Evolutionary conservation across 2,329 filamentous ascomycete species (phyloP).

Genomic region (Fusarium compactum): DNA sequence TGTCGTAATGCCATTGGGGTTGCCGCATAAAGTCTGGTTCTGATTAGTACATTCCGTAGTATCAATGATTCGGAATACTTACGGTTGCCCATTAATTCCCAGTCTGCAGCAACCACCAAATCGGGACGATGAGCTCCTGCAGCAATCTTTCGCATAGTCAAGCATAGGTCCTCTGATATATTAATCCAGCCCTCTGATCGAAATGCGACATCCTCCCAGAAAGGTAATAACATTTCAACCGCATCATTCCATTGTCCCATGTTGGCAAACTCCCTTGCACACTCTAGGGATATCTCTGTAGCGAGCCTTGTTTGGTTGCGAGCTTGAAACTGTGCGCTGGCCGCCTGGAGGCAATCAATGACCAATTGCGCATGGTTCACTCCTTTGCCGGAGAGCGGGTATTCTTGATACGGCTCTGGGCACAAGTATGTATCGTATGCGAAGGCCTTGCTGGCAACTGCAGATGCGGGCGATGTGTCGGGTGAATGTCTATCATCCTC

Average conservation of each 20-base stretch:
- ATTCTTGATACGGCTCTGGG: slow-evolving; percentile 71
- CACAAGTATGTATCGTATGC: slow-evolving; percentile 76
- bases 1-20: slow-evolving; percentile 71
- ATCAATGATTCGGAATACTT: slow-evolving; percentile 46
- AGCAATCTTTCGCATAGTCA: slow-evolving; percentile 70
- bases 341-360: slow-evolving; percentile 63
- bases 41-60: slow-evolving; percentile 13
- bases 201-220: slow-evolving; percentile 70
- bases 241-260: slow-evolving; percentile 65
- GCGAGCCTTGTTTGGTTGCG: slow-evolving; percentile 65
- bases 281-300: slow-evolving; percentile 69
- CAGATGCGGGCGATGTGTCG: slow-evolving; percentile 60
- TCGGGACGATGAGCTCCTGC: slow-evolving; percentile 64
- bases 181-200: slow-evolving; percentile 70
- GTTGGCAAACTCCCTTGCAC: slow-evolving; percentile 66
- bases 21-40: slow-evolving; percentile 64
- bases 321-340: slow-evolving; percentile 65
- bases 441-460: slow-evolving; percentile 63
- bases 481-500: slow-evolving; percentile 68
- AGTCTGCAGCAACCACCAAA: slow-evolving; percentile 71
- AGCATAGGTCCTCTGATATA: slow-evolving; percentile 70
- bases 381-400: slow-evolving; percentile 62
- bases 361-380: slow-evolving; percentile 69
- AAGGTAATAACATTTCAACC: slow-evolving; percentile 64
- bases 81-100: slow-evolving; percentile 73